Percentiles rank a stretch among this genome's conserved stretches.
Conservation (phyloP, 441 rosid species). For the Geranium incanum region DNA sequence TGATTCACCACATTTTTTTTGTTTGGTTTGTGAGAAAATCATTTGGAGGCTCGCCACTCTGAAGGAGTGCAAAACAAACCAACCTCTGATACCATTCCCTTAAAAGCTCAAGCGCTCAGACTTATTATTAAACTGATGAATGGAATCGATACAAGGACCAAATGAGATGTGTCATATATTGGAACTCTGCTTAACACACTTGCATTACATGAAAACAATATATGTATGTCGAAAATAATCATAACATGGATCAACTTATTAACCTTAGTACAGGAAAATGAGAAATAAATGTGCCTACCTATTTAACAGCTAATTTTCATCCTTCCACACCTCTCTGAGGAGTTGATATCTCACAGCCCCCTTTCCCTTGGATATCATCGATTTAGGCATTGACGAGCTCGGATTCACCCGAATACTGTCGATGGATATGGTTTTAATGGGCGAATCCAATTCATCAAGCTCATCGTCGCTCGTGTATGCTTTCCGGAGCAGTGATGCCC, state of each 20-base stretch:
- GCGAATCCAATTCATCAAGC: slow-evolving; percentile 85
- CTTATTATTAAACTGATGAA: no score
- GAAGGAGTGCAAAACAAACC: no score
- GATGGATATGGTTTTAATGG: slow-evolving; percentile 48
- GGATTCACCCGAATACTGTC: slow-evolving; percentile 35
- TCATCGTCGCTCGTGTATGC: slow-evolving; percentile 86
- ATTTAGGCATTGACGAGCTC: slow-evolving; percentile 28
- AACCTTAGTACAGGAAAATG: background rate
- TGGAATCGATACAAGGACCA: background rate
- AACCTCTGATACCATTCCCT: no score
- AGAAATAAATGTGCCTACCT: background rate
- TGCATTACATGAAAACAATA: background rate
- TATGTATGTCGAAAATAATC: background rate
- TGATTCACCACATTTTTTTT: no score
- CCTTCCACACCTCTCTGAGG: slow-evolving; percentile 65
- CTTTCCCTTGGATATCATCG: slow-evolving; percentile 42
- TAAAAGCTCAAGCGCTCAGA: no score
- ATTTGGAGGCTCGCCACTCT: no score
- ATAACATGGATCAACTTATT: background rate
- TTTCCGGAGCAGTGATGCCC: slow-evolving; percentile 50
- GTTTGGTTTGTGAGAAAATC: no score
- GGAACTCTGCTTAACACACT: background rate
- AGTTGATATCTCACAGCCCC: slow-evolving; percentile 62
- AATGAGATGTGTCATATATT: background rate
- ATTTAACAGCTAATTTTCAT: background rate